A percentile compares a stretch with the other conserved stretches of the same genome.
These are phyloP conservation scores for Amanita rimosa DNA, from an alignment of 768 basidiomycete species.

Conservation along the genomic window DNA sequence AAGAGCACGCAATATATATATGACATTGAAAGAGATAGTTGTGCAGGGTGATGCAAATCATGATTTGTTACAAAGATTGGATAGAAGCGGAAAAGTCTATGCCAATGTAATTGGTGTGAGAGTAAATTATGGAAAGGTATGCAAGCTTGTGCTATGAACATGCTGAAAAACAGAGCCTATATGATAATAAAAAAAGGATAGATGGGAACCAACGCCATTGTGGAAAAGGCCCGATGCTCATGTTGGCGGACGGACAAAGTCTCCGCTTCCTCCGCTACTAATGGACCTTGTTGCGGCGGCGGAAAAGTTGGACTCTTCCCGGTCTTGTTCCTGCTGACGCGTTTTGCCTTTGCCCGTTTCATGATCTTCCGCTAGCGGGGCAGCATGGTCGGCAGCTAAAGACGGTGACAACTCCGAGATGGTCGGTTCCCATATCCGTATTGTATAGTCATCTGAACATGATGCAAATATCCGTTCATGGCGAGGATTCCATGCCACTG, in stretches of 20 bases:
- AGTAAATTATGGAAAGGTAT: slow-evolving; percentile 4
- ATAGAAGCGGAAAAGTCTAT: not conserved
- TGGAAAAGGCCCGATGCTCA: not conserved
- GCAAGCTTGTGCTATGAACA: slow-evolving; percentile 2
- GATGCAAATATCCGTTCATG: slow-evolving; percentile 92
- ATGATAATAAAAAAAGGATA: slow-evolving; percentile 1
- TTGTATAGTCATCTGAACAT: slow-evolving; percentile 85
- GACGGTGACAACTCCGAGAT: slow-evolving; percentile 9
- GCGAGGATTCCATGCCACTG: slow-evolving; percentile 91
- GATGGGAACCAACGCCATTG: not conserved
- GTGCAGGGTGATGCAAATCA: not conserved
- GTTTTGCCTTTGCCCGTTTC: slow-evolving; percentile 61
- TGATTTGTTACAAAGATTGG: not conserved
- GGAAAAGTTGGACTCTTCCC: slow-evolving; percentile 8
- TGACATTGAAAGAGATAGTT: not conserved
- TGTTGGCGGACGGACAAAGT: not conserved
- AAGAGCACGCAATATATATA: not conserved
- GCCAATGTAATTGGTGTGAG: not conserved
- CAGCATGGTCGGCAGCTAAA: slow-evolving; percentile 1
- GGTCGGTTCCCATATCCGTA: slow-evolving; percentile 81
- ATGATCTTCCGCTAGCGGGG: slow-evolving; percentile 18
- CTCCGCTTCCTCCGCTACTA: not conserved
- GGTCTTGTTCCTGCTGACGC: slow-evolving; percentile 31
- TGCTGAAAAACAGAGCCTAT: not conserved
- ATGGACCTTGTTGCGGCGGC: not conserved